These are phyloP conservation scores for Aegilops umbellulata DNA, from an alignment of 176 grass and related monocot genomes.

Conservation along the genomic window DNA sequence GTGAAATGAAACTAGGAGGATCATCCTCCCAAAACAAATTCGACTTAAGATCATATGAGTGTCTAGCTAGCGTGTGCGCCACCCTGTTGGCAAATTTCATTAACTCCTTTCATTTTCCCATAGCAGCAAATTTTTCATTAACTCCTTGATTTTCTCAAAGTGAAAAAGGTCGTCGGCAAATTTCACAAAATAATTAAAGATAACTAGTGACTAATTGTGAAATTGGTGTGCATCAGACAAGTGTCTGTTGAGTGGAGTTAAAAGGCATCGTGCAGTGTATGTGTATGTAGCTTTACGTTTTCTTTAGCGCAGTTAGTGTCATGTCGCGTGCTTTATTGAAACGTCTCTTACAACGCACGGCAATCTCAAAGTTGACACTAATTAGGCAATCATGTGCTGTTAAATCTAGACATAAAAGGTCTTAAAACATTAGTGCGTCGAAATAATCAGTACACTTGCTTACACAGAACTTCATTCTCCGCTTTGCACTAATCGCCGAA, in stretches of 20 bases:
- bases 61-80: too few relatives aligned
- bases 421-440: background rate
- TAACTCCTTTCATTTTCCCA: too few relatives aligned
- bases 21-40: too few relatives aligned
- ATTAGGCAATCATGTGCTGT: background rate
- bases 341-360: conserved; percentile 19
- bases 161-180: too few relatives aligned
- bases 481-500: background rate
- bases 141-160: too few relatives aligned
- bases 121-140: too few relatives aligned
- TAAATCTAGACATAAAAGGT: background rate
- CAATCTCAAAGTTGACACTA: background rate
- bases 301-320: background rate
- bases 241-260: background rate
- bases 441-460: background rate
- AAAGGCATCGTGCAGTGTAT: background rate
- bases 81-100: too few relatives aligned
- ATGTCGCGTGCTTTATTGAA: background rate
- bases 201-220: background rate
- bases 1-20: too few relatives aligned
- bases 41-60: too few relatives aligned
- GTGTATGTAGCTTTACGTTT: background rate
- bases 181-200: too few relatives aligned
- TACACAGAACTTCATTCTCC: too few relatives aligned
- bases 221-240: background rate